Percentiles rank a stretch among this genome's conserved stretches.
Evolutionary conservation across 2,329 filamentous ascomycete species (phyloP).

Genomic region (Neoscytalidium dimidiatum): DNA sequence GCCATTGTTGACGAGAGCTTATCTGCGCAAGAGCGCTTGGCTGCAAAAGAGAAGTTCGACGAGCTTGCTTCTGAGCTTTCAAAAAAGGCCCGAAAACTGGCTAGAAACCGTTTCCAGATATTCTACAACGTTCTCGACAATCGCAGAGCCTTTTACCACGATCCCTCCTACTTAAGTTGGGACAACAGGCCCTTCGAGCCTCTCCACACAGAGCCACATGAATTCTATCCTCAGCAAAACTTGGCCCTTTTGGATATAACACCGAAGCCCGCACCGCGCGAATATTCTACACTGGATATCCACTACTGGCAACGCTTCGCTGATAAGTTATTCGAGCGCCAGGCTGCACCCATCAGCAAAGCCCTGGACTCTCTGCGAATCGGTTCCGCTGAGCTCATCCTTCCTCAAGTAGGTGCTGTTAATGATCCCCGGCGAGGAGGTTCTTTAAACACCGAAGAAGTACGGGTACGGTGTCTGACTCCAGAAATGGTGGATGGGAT

Average conservation of each 20-base stretch:
- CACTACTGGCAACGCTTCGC: not conserved
- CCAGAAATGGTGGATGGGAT: conserved; percentile 35
- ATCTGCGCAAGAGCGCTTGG: not conserved
- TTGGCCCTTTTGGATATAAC: conserved; percentile 67
- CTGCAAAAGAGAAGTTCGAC: conserved; percentile 2
- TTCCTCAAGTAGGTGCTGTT: conserved; percentile 27
- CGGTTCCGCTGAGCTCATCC: conserved; percentile 4
- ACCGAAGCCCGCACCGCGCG: conserved; percentile 47
- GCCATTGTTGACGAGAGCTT: not conserved
- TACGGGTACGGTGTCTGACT: conserved; percentile 35
- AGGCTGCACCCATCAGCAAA: not conserved
- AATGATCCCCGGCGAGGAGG: conserved; percentile 35
- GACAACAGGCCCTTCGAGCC: conserved; percentile 74
- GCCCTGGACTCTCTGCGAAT: not conserved
- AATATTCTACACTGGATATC: conserved; percentile 17
- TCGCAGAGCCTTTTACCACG: conserved; percentile 52
- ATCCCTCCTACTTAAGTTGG: conserved; percentile 61
- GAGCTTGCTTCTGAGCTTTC: not conserved
- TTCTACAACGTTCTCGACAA: conserved; percentile 44
- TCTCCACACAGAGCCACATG: conserved; percentile 56
- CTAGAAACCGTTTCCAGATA: not conserved
- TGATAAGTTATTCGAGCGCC: not conserved
- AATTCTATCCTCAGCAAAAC: conserved; percentile 66
- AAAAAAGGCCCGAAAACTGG: not conserved
- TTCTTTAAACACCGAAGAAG: conserved; percentile 31